These are phyloP conservation scores for Exophiala oligosperma DNA, from an alignment of 2,329 filamentous ascomycete genomes.

Conservation along the genomic window DNA sequence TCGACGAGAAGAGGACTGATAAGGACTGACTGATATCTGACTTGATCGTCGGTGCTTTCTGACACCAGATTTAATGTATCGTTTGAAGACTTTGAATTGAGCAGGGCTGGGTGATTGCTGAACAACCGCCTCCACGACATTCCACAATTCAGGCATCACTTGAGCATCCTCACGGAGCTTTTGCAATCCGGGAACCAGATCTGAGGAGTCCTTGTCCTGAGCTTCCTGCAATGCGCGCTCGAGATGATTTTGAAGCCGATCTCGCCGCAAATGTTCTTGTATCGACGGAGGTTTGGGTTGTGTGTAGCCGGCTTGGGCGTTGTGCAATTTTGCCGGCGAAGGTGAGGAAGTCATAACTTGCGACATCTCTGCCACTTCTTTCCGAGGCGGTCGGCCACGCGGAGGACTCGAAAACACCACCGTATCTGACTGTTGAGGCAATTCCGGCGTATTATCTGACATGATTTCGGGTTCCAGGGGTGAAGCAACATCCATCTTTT, in stretches of 20 bases:
- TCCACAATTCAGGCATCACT: conserved; percentile 23
- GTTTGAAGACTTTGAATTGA: conserved; percentile 29
- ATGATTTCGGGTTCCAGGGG: conserved; percentile 20
- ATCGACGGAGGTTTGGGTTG: conserved; percentile 26
- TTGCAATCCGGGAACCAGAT: conserved; percentile 25
- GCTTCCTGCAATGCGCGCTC: conserved; percentile 25
- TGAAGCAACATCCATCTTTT: conserved; percentile 23
- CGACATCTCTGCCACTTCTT: conserved; percentile 26
- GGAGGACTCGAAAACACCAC: conserved; percentile 28
- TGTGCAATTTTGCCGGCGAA: conserved; percentile 16
- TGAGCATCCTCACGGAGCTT: conserved; percentile 25
- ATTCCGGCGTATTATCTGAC: conserved; percentile 10
- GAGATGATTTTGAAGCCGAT: conserved; percentile 25
- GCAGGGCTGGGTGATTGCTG: conserved; percentile 24
- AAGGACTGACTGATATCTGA: conserved; percentile 21
- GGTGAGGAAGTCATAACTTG: conserved; percentile 14
- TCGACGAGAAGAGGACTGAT: conserved; percentile 17
- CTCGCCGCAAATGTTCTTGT: conserved; percentile 28
- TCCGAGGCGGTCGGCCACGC: conserved; percentile 27
- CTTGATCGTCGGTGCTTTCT: conserved; percentile 21
- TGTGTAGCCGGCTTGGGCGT: conserved; percentile 15
- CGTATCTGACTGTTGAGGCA: conserved; percentile 14
- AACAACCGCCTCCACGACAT: conserved; percentile 27
- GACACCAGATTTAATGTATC: conserved; percentile 30
- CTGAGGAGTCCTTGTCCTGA: conserved; percentile 20